These are phyloP conservation scores for Ceratobasidium papillatum DNA, from an alignment of 1,284 basidiomycete species.

Conservation along the genomic window DNA sequence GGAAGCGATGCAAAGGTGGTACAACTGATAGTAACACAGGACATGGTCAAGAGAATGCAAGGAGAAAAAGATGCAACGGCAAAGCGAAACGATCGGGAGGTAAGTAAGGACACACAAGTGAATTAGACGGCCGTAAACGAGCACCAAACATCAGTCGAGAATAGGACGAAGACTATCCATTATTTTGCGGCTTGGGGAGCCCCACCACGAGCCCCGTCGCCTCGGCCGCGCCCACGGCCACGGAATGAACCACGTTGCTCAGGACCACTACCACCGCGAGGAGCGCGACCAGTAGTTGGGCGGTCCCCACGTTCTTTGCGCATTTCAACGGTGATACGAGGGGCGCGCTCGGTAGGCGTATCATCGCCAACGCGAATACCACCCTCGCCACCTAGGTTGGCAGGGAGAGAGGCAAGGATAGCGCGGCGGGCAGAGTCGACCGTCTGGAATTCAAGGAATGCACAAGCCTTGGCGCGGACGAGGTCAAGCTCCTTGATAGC, in stretches of 20 bases:
- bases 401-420: conserved; percentile 75
- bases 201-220: conserved; percentile 41
- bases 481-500: conserved; percentile 89
- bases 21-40: conserved; percentile 39
- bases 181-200: conserved; percentile 26
- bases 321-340: conserved; percentile 81
- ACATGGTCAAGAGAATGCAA: conserved; percentile 36
- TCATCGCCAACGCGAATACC: conserved; percentile 76
- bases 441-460: conserved; percentile 88
- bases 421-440: conserved; percentile 86
- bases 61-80: conserved; percentile 34
- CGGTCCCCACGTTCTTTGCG: conserved; percentile 88
- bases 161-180: not conserved
- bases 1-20: conserved; percentile 22
- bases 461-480: conserved; percentile 87
- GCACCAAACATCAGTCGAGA: conserved; percentile 9
- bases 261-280: conserved; percentile 50
- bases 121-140: conserved; percentile 37
- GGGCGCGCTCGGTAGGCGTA: conserved; percentile 58
- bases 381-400: conserved; percentile 81
- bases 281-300: conserved; percentile 52
- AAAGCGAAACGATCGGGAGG: conserved; percentile 30
- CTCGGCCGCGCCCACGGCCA: conserved; percentile 42
- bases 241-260: conserved; percentile 44
- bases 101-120: not conserved